Evolutionary conservation across 2,329 filamentous ascomycete genomes (phyloP).

Genomic region (Xylariaceae sp.): DNA sequence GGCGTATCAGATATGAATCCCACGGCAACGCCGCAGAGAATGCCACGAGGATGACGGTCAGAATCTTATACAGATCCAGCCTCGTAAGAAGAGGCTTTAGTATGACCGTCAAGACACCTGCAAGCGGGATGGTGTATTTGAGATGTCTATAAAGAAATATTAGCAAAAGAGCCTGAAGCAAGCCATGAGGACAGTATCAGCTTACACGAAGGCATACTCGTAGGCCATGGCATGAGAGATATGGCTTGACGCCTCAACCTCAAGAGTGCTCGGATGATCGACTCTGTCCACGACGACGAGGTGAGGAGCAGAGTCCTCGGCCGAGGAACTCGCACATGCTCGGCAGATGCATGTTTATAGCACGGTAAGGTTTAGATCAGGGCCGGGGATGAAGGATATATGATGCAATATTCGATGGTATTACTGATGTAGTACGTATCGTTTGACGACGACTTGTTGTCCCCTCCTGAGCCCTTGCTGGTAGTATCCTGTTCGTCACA

Average conservation of each 20-base stretch:
- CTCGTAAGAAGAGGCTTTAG: conserved; percentile 57
- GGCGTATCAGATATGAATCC: conserved; percentile 69
- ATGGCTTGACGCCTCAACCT: not conserved
- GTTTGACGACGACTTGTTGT: conserved; percentile 1
- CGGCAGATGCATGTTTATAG: conserved; percentile 8
- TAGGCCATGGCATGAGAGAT: conserved; percentile 25
- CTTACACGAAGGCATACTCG: conserved; percentile 32
- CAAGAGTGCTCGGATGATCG: not conserved
- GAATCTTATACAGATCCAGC: conserved; percentile 58
- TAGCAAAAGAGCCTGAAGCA: not conserved
- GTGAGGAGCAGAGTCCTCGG: not conserved
- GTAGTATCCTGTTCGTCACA: not conserved
- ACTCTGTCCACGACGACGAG: not conserved
- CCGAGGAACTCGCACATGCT: not conserved
- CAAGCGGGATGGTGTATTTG: conserved; percentile 62
- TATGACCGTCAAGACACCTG: conserved; percentile 52
- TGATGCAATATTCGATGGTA: conserved; percentile 6
- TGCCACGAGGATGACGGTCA: conserved; percentile 56
- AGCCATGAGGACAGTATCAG: not conserved
- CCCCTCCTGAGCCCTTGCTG: not conserved
- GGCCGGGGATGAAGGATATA: conserved; percentile 1
- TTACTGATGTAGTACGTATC: conserved; percentile 6
- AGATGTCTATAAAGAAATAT: conserved; percentile 45
- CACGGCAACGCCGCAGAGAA: conserved; percentile 66
- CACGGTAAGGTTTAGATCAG: conserved; percentile 9